phyloP scores from a whole-genome alignment of 1,284 basidiomycete species.

The Prillingera fragicola region DNA sequence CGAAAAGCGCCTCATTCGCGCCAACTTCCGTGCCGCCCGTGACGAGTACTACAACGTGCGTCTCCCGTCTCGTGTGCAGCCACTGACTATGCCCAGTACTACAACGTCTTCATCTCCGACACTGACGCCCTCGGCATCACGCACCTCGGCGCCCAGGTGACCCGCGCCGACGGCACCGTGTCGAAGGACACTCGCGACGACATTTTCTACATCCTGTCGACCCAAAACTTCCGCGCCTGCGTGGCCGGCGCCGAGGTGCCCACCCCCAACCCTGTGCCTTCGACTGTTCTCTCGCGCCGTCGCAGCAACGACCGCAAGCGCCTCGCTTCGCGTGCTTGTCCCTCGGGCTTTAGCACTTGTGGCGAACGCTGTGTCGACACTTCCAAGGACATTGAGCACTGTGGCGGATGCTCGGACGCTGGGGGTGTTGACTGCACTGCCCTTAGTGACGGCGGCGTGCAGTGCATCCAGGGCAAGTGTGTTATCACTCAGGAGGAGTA shows the following conservation, averaged over 20 bases:
- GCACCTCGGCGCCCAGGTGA: slow-evolving; percentile 7
- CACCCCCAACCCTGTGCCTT: neutral
- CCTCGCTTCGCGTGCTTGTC: neutral
- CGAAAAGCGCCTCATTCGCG: slow-evolving; percentile 1
- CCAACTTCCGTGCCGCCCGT: slow-evolving; percentile 3
- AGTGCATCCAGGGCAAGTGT: slow-evolving; percentile 9
- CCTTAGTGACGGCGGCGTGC: slow-evolving; percentile 2
- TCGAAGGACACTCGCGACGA: slow-evolving; percentile 10
- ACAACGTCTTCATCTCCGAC: slow-evolving; percentile 12
- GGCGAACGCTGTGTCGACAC: slow-evolving; percentile 7
- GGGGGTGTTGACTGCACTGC: slow-evolving; percentile 17
- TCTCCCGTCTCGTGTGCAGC: too few relatives aligned
- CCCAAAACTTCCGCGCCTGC: slow-evolving; percentile 4
- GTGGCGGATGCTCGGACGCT: slow-evolving; percentile 12
- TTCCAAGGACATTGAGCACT: slow-evolving; percentile 10
- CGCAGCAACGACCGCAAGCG: neutral
- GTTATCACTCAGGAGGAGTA: too few relatives aligned
- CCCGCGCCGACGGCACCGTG: slow-evolving; percentile 9
- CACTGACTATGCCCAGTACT: neutral
- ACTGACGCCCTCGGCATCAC: neutral
- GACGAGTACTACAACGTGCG: slow-evolving; percentile 11
- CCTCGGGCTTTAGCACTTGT: slow-evolving; percentile 3
- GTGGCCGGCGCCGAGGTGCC: slow-evolving; percentile 13
- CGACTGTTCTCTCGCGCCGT: neutral
- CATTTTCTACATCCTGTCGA: slow-evolving; percentile 5